Evolutionary conservation across 1,139 yeast species (phyloP).

Genomic region (Waltiozyma sp.): DNA sequence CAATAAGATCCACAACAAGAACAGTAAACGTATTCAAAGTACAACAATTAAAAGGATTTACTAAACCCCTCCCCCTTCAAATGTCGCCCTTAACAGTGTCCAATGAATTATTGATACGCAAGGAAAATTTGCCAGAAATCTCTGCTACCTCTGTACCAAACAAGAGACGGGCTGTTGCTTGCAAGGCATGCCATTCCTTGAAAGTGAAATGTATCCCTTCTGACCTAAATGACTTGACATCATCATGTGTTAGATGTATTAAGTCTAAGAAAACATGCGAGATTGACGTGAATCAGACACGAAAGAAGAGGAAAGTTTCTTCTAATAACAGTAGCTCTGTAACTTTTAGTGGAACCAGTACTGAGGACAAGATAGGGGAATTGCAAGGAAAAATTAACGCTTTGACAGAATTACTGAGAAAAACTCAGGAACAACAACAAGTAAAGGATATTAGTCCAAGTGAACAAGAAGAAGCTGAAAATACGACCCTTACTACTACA

Average conservation of each 20-base stretch:
- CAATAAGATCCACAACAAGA: too few relatives aligned
- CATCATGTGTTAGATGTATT: conserved; percentile 66
- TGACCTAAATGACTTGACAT: conserved; percentile 31
- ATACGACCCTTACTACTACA: too few relatives aligned
- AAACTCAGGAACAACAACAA: conserved; percentile 4
- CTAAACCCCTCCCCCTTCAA: too few relatives aligned
- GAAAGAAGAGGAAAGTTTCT: conserved; percentile 35
- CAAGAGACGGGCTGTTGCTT: conserved; percentile 44
- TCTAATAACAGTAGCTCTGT: too few relatives aligned
- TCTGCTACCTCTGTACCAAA: background rate
- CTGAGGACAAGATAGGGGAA: conserved; percentile 23
- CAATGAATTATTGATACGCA: background rate
- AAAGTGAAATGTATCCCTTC: conserved; percentile 78
- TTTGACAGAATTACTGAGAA: conserved; percentile 16
- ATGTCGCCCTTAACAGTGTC: background rate
- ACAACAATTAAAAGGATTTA: too few relatives aligned
- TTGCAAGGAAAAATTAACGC: conserved; percentile 25
- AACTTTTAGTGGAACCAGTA: too few relatives aligned
- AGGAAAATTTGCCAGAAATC: background rate
- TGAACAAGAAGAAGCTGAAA: background rate
- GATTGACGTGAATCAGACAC: conserved; percentile 50
- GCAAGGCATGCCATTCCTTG: conserved; percentile 68
- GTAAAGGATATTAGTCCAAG: too few relatives aligned
- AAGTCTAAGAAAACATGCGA: conserved; percentile 57
- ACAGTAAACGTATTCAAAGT: too few relatives aligned